Evolutionary conservation across 2,329 filamentous ascomycete species (phyloP).

Genomic region (Botrytis tulipae): DNA sequence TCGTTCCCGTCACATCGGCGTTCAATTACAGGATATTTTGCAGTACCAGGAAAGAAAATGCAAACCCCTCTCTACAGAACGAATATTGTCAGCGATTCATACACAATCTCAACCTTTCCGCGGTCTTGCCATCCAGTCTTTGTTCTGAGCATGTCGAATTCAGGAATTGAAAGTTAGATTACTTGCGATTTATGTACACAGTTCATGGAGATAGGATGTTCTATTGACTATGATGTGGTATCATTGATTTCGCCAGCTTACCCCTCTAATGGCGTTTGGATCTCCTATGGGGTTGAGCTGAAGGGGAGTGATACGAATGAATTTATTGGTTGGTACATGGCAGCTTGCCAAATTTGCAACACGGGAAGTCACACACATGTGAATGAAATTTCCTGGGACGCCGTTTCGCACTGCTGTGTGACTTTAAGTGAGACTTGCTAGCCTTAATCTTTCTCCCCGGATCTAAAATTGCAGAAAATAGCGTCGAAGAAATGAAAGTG

Average conservation of each 20-base stretch:
- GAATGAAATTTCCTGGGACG: too few relatives aligned
- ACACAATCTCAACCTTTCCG: not conserved
- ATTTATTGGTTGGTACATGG: too few relatives aligned
- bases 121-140: too few relatives aligned
- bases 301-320: too few relatives aligned
- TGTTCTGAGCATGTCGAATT: not conserved
- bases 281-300: too few relatives aligned
- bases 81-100: not conserved
- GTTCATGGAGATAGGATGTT: not conserved
- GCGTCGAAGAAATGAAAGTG: too few relatives aligned
- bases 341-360: not conserved
- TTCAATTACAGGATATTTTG: not conserved
- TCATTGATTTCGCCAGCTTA: accelerated
- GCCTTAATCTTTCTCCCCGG: not conserved
- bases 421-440: not conserved
- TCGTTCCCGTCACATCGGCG: not conserved
- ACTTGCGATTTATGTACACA: not conserved
- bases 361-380: too few relatives aligned
- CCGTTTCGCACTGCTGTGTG: not conserved
- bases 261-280: not conserved
- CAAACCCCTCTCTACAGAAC: not conserved
- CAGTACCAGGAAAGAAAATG: not conserved
- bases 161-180: not conserved
- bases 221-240: not conserved
- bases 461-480: not conserved